Conservation (phyloP, 768 basidiomycete species). For the Rhizopogon rudus region DNA sequence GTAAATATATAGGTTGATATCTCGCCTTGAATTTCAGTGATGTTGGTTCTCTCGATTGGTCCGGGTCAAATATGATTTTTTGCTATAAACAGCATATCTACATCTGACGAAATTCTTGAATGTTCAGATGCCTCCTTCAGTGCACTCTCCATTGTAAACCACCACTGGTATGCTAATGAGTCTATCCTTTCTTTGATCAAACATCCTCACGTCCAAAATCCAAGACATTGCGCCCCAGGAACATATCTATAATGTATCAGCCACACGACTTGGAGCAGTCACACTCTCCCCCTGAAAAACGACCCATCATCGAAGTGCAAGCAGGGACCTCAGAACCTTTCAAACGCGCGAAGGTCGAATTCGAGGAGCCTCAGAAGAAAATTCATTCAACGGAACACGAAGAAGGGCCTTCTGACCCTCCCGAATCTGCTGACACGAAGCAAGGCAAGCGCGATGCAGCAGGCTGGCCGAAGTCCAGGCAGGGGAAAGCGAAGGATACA, state of each 20-base stretch:
- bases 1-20: too few species aligned
- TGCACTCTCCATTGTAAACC: not conserved
- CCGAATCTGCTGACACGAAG: not conserved
- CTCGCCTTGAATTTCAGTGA: too few species aligned
- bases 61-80: not conserved
- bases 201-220: not conserved
- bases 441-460: slow-evolving; percentile 19
- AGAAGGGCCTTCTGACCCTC: not conserved
- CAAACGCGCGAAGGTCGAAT: slow-evolving; percentile 13
- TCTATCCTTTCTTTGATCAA: not conserved
- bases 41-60: too few species aligned
- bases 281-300: slow-evolving; percentile 8
- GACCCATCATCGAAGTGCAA: not conserved
- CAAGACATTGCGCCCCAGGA: not conserved
- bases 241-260: slow-evolving; percentile 2
- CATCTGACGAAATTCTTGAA: not conserved
- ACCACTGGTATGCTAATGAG: not conserved
- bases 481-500: slow-evolving; percentile 32
- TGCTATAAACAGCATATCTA: not conserved
- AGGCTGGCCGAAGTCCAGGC: slow-evolving; percentile 28
- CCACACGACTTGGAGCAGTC: not conserved
- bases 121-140: slow-evolving; percentile 4
- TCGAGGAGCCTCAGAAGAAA: not conserved
- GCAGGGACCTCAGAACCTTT: not conserved
- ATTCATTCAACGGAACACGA: not conserved